Evolutionary conservation across 2,329 filamentous ascomycete species (phyloP).

Genomic region (Aspergillus sp.): DNA sequence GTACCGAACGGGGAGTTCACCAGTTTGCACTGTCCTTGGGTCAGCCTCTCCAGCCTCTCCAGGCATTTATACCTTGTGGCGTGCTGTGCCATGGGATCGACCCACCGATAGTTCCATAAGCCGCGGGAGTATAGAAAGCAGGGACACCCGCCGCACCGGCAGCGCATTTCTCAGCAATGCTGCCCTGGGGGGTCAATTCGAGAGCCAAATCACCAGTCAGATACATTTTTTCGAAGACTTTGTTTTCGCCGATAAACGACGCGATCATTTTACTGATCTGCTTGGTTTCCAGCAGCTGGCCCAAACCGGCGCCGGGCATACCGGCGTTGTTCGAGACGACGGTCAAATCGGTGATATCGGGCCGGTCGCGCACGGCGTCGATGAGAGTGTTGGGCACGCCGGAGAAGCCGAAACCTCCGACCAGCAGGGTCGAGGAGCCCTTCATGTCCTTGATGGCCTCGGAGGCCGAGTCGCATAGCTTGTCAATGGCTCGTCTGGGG

Average conservation of each 20-base stretch:
- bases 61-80: constrained; percentile 38
- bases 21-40: constrained; percentile 44
- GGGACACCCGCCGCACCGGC: constrained; percentile 84
- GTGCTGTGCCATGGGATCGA: constrained; percentile 34
- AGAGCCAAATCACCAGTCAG: constrained; percentile 79
- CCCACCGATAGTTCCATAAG: constrained; percentile 67
- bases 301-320: constrained; percentile 68
- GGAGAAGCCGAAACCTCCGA: constrained; percentile 77
- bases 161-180: constrained; percentile 80
- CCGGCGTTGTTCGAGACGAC: constrained; percentile 83
- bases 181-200: constrained; percentile 86
- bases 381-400: constrained; percentile 55
- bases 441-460: constrained; percentile 71
- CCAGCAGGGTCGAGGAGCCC: constrained; percentile 68
- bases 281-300: constrained; percentile 68
- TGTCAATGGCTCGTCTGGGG: constrained; percentile 68
- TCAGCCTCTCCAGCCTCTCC: neutral
- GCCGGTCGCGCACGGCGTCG: constrained; percentile 62
- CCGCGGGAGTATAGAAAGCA: constrained; percentile 81
- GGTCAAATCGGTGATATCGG: constrained; percentile 61
- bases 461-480: constrained; percentile 67
- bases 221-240: constrained; percentile 86
- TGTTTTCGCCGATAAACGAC: constrained; percentile 77
- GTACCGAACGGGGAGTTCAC: constrained; percentile 67
- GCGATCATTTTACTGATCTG: constrained; percentile 73